Evolutionary conservation across 1,284 basidiomycete species (phyloP), one percentile per base, ranked within the genome.

Genomic region (Ustilago lituana): DNA sequence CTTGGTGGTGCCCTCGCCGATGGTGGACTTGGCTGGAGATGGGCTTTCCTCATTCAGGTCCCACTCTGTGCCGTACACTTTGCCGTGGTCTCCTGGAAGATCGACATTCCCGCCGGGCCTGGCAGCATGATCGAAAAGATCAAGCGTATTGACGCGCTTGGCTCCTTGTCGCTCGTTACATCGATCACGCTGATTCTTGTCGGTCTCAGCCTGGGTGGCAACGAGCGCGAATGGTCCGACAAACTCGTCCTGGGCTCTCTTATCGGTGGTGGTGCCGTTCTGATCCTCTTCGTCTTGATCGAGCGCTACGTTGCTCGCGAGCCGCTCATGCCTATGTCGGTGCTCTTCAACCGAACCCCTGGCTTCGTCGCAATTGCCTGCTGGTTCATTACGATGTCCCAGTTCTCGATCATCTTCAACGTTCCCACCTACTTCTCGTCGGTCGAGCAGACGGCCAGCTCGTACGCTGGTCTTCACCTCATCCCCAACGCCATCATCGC

Each of bases 251-350:
- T 78, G 19, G 66, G 68, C 38, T 65, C 71, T 22, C 67, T 81
- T 19, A 55, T 75, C 40, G 75, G 45, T 8, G 77, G 77, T 50
- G 40, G 85, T 5, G 59, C 89, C 6, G 84, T 91, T 22, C 54
- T 90, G 24, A 87, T 82, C 14, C 76, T 84, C 38, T 80, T 86
- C 26, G 79, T 85, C 35, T 76, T 85, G 32, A 73, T 86, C 52
- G 86, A 86, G 74, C 81, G 79, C 45, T 83, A 81, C 62, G 83
- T 85, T 19, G 81, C 84, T 7, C 65, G 73, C 20, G 82, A 83
- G 61, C 83, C 83, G 22, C 60, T 83, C 22, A 79, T 83, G 75
- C 81, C 82, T 27, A 79, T 82, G 60, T 61, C 70, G 41, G 80
- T 83, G 38, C 74, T 83, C 39, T 82, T 83, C 73, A 74, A 66